These are phyloP conservation scores for Dinochytrium kinnereticum DNA, from an alignment of 371 early-diverging fungal species.

Conservation along the genomic window DNA sequence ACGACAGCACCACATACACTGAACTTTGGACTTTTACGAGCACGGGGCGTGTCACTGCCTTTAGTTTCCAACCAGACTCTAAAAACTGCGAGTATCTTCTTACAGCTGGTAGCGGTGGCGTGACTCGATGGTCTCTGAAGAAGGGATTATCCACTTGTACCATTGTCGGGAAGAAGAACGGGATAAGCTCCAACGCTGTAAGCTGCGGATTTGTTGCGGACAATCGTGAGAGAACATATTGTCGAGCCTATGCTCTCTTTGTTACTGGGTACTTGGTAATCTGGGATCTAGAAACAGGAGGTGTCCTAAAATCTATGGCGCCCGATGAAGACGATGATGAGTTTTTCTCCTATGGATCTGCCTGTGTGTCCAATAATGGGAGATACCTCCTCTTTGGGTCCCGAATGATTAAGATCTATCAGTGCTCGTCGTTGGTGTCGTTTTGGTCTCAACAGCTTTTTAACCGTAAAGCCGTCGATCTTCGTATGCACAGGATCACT, in stretches of 20 bases:
- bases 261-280: conserved; percentile 21
- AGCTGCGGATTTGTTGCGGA: conserved; percentile 19
- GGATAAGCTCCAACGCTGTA: background rate
- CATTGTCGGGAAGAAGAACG: conserved; percentile 16
- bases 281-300: conserved; percentile 22
- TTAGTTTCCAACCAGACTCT: conserved; percentile 22
- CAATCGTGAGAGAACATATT: background rate
- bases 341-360: conserved; percentile 20
- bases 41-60: conserved; percentile 17
- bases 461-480: background rate
- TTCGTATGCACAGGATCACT: conserved; percentile 17
- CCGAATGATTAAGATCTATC: background rate
- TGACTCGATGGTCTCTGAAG: conserved; percentile 18
- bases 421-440: background rate
- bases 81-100: conserved; percentile 14
- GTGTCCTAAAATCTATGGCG: conserved; percentile 14
- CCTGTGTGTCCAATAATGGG: conserved; percentile 20
- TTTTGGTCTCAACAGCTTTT: background rate
- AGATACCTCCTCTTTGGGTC: conserved; percentile 22
- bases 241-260: conserved; percentile 24
- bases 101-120: background rate
- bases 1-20: conserved; percentile 9
- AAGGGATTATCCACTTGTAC: conserved; percentile 6
- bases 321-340: conserved; percentile 29
- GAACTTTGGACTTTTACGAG: conserved; percentile 1